phyloP scores from a whole-genome alignment of 768 basidiomycete genomes.

The Tulasnella calospora region DNA sequence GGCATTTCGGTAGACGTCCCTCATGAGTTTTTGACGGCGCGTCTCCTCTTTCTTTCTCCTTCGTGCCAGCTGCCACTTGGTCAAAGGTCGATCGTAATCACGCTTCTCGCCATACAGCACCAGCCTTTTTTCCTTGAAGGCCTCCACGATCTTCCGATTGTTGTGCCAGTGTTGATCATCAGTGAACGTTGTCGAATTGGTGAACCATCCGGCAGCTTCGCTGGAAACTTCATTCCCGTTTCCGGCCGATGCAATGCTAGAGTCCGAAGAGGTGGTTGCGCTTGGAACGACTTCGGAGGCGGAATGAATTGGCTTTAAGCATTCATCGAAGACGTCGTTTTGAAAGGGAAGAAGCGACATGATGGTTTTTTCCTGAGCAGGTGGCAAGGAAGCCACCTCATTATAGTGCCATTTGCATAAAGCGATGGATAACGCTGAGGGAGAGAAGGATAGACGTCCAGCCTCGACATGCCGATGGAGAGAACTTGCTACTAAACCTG shows the following conservation, averaged over 20 bases:
- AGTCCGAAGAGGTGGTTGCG: not conserved
- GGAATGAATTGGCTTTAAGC: slow-evolving; percentile 39
- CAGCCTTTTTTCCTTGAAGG: not conserved
- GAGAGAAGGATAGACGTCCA: not conserved
- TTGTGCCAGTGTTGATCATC: slow-evolving; percentile 63
- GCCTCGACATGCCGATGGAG: not conserved
- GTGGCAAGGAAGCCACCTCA: not conserved
- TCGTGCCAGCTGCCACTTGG: not conserved
- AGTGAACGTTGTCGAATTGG: slow-evolving; percentile 29
- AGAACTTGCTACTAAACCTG: not conserved
- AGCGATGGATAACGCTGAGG: not conserved
- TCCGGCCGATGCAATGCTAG: not conserved
- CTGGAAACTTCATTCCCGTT: not conserved
- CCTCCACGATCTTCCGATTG: slow-evolving; percentile 41
- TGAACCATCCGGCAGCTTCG: not conserved
- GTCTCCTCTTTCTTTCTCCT: not conserved
- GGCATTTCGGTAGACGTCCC: slow-evolving; percentile 52
- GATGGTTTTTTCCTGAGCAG: not conserved
- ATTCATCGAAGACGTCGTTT: slow-evolving; percentile 43
- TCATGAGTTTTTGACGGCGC: slow-evolving; percentile 54
- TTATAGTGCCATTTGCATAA: not conserved
- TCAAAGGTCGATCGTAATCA: not conserved
- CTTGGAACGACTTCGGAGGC: slow-evolving; percentile 24
- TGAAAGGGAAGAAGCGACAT: slow-evolving; percentile 39
- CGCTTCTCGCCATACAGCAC: not conserved